phyloP scores from a whole-genome alignment of 495 filamentous ascomycete species.

The Neurospora hispaniola region DNA sequence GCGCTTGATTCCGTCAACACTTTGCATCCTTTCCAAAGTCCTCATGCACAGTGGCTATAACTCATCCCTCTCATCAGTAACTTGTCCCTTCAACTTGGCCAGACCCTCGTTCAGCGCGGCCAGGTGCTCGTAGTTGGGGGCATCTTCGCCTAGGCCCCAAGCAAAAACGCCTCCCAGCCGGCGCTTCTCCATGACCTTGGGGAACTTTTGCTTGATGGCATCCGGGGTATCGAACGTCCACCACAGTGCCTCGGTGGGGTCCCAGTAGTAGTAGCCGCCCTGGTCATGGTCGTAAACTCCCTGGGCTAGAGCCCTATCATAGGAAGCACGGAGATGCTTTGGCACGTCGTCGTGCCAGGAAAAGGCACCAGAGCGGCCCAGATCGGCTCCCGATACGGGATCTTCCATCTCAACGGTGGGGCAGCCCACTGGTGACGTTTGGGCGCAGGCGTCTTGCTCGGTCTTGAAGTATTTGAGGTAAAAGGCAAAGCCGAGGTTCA shows the following conservation, averaged over 20 bases:
- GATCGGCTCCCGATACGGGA: slow-evolving; percentile 50
- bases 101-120: slow-evolving; percentile 40
- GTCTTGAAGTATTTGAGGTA: slow-evolving; percentile 66
- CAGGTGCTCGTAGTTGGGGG: slow-evolving; percentile 46
- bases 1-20: not conserved
- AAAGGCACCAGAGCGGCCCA: slow-evolving; percentile 50
- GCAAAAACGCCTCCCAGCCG: slow-evolving; percentile 60
- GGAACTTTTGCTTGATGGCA: slow-evolving; percentile 53
- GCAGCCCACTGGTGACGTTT: slow-evolving; percentile 47
- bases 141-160: slow-evolving; percentile 68
- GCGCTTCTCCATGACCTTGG: slow-evolving; percentile 44
- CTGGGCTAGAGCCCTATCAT: slow-evolving; percentile 39
- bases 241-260: slow-evolving; percentile 47
- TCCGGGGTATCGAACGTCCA: slow-evolving; percentile 67
- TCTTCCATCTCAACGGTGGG: slow-evolving; percentile 53
- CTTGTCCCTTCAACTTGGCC: slow-evolving; percentile 1
- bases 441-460: slow-evolving; percentile 37
- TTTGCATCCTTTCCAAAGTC: not conserved
- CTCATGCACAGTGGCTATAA: slow-evolving; percentile 4
- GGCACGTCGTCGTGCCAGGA: slow-evolving; percentile 48
- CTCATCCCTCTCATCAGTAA: slow-evolving; percentile 12
- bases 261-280: slow-evolving; percentile 64
- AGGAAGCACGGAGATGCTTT: slow-evolving; percentile 33
- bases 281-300: slow-evolving; percentile 46
- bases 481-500: slow-evolving; percentile 67